Percentiles rank a stretch among this genome's conserved stretches.
These are phyloP conservation scores for Talaromyces nanjingensis DNA, from an alignment of 495 filamentous ascomycete species.

Conservation along the genomic window DNA sequence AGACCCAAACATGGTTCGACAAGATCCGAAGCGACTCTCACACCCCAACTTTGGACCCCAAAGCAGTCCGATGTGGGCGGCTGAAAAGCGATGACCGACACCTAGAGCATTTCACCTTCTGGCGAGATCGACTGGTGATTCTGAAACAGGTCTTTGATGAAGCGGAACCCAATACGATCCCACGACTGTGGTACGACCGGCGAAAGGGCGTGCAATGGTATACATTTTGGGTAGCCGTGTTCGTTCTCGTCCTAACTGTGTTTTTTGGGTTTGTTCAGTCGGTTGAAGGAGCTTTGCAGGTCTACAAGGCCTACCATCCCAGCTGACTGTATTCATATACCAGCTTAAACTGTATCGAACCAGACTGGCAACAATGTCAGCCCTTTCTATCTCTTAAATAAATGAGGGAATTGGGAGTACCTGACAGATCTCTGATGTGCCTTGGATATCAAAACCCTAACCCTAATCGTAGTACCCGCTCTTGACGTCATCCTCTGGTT, in stretches of 20 bases:
- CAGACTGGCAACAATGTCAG: too few relatives aligned
- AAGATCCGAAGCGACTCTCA: too few relatives aligned
- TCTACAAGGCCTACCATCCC: background rate
- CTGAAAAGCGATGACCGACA: constrained; percentile 17
- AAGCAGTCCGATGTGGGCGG: too few relatives aligned
- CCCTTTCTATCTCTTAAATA: too few relatives aligned
- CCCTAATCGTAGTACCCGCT: background rate
- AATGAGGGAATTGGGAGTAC: too few relatives aligned
- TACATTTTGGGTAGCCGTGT: background rate
- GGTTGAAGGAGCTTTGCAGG: background rate
- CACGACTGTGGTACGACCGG: background rate
- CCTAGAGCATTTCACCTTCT: constrained; percentile 41
- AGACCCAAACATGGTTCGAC: too few relatives aligned
- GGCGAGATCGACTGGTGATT: constrained; percentile 44
- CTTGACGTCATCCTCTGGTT: background rate
- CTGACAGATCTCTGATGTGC: background rate
- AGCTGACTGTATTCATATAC: background rate
- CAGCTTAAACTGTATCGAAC: background rate
- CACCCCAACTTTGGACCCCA: too few relatives aligned
- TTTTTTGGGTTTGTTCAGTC: background rate
- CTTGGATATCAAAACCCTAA: background rate
- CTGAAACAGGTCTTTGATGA: constrained; percentile 48
- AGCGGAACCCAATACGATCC: background rate
- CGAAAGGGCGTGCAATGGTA: background rate
- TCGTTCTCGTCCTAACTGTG: background rate